Evolutionary conservation across 805 yeast species (phyloP).

Genomic region (Candida golubevii): DNA sequence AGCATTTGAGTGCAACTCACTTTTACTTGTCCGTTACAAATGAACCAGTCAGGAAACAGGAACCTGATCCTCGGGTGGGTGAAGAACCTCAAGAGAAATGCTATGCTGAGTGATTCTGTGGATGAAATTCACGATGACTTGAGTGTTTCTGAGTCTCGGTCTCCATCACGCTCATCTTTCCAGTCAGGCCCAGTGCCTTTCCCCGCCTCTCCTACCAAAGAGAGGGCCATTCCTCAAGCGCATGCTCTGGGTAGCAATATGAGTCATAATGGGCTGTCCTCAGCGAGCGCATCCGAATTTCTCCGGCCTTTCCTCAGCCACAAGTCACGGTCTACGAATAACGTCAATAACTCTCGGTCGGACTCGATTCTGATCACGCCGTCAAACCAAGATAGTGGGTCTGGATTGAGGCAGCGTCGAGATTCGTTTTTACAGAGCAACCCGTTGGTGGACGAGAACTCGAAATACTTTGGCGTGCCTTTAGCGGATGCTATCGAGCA

Average conservation of each 20-base stretch:
- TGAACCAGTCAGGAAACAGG: conserved; percentile 41
- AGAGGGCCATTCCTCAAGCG: conserved; percentile 6
- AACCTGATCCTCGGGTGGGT: conserved; percentile 43
- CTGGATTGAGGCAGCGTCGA: conserved; percentile 41
- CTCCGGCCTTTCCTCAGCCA: conserved; percentile 47
- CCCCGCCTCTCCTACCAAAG: conserved; percentile 11
- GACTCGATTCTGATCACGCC: conserved; percentile 27
- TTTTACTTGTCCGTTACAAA: conserved; percentile 3
- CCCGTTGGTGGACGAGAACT: conserved; percentile 42
- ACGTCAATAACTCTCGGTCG: conserved; percentile 37
- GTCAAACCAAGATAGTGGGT: conserved; percentile 12
- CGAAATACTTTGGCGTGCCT: conserved; percentile 74
- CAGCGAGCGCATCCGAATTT: conserved; percentile 19
- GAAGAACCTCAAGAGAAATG: conserved; percentile 37
- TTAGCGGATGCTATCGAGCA: conserved; percentile 63
- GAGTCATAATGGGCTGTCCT: neutral
- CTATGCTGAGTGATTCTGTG: conserved; percentile 35
- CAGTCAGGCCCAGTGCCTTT: conserved; percentile 10
- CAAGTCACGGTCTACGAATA: conserved; percentile 48
- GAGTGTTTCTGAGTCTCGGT: conserved; percentile 18
- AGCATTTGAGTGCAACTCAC: no score
- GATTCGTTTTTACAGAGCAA: conserved; percentile 47
- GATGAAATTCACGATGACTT: conserved; percentile 28
- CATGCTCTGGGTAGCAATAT: neutral
- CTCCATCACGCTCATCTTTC: conserved; percentile 16